A percentile compares a stretch with the other conserved stretches of the same genome.
These are phyloP conservation scores for Talaromyces amestolkiae DNA, from an alignment of 2,329 filamentous ascomycete genomes.

Conservation along the genomic window DNA sequence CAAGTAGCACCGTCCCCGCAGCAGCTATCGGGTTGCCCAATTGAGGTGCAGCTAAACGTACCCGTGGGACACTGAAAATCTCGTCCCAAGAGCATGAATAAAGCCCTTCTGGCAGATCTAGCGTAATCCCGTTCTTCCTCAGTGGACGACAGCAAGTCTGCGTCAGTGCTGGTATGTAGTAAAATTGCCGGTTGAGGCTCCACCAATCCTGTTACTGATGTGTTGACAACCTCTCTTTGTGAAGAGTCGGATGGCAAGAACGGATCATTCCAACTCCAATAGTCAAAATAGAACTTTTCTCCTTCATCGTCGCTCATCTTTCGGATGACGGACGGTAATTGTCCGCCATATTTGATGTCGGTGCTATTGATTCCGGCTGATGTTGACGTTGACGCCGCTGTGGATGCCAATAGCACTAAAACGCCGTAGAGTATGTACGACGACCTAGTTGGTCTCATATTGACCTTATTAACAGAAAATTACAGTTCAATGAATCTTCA, in stretches of 20 bases:
- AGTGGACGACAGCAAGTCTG: background rate
- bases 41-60: conserved; percentile 54
- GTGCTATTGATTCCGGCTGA: background rate
- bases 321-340: conserved; percentile 32
- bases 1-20: conserved; percentile 56
- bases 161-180: conserved; percentile 21
- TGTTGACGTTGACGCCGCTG: background rate
- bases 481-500: background rate
- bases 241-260: conserved; percentile 10
- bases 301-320: conserved; percentile 49
- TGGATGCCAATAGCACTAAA: background rate
- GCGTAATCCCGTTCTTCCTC: conserved; percentile 12
- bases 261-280: conserved; percentile 33
- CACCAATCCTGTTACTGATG: background rate
- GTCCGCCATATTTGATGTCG: conserved; percentile 24
- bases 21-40: conserved; percentile 58
- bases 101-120: conserved; percentile 18
- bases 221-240: background rate
- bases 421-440: background rate
- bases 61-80: conserved; percentile 58
- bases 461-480: background rate
- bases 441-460: background rate
- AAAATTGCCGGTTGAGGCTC: conserved; percentile 24
- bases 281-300: conserved; percentile 49
- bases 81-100: conserved; percentile 38